A percentile compares a stretch with the other conserved stretches of the same genome.
phyloP scores from a whole-genome alignment of 768 basidiomycete species.

The Pleurotus giganteus region DNA sequence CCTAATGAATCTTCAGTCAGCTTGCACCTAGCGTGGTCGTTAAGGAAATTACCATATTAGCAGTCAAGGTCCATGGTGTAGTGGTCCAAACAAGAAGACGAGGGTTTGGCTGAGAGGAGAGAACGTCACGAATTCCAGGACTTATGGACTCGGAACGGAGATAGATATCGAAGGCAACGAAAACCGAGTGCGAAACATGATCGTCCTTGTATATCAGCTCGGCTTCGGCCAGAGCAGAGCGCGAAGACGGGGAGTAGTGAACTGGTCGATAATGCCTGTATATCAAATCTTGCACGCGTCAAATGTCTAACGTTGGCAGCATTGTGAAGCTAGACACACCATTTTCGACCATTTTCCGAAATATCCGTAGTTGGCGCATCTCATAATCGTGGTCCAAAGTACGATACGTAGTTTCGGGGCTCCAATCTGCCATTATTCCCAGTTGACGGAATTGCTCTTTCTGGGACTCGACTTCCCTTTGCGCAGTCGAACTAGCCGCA shows the following conservation, averaged over 20 bases:
- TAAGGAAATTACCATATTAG: slow-evolving; percentile 77
- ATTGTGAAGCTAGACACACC: slow-evolving; percentile 37
- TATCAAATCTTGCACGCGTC: slow-evolving; percentile 59
- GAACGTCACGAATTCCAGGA: slow-evolving; percentile 27
- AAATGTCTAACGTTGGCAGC: background rate
- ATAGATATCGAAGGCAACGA: slow-evolving; percentile 75
- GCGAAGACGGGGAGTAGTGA: slow-evolving; percentile 93
- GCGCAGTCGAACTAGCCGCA: slow-evolving; percentile 71
- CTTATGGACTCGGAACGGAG: slow-evolving; percentile 17
- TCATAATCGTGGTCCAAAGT: slow-evolving; percentile 89
- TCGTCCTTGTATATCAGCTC: slow-evolving; percentile 89
- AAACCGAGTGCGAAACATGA: slow-evolving; percentile 86
- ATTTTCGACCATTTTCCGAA: slow-evolving; percentile 84
- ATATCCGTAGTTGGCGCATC: slow-evolving; percentile 81
- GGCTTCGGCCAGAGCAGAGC: slow-evolving; percentile 92
- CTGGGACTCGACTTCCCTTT: slow-evolving; percentile 72
- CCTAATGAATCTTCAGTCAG: slow-evolving; percentile 42
- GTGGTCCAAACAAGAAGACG: slow-evolving; percentile 92
- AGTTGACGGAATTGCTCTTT: slow-evolving; percentile 76
- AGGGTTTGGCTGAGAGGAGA: slow-evolving; percentile 31
- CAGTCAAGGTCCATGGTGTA: slow-evolving; percentile 95
- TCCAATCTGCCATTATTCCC: slow-evolving; percentile 94
- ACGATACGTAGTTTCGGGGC: slow-evolving; percentile 66
- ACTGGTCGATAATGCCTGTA: slow-evolving; percentile 87
- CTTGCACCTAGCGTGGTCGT: slow-evolving; percentile 15